Percentiles rank a stretch among this genome's conserved stretches.
phyloP scores from a whole-genome alignment of 2,329 filamentous ascomycete genomes.

The Hypoxylon sp. region DNA sequence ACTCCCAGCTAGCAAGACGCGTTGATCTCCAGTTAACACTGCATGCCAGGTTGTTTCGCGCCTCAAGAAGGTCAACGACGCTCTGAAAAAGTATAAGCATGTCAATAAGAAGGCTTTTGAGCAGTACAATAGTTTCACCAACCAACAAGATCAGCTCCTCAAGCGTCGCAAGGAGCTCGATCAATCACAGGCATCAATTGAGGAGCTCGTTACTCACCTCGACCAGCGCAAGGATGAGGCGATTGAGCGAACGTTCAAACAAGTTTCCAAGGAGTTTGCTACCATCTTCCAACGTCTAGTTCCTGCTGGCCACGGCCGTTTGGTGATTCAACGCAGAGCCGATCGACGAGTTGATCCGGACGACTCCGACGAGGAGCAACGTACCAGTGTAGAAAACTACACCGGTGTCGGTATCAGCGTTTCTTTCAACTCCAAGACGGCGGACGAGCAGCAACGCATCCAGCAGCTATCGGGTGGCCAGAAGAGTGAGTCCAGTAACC shows the following conservation, averaged over 20 bases:
- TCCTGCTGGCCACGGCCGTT: constrained; percentile 88
- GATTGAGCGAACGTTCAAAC: constrained; percentile 98
- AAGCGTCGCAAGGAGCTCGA: constrained; percentile 89
- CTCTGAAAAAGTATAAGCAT: constrained; percentile 94
- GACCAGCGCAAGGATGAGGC: constrained; percentile 98
- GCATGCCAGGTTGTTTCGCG: constrained; percentile 68
- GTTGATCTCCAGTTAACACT: constrained; percentile 34
- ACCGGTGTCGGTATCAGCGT: constrained; percentile 96
- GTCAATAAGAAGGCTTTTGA: constrained; percentile 99
- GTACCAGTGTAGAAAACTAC: constrained; percentile 89
- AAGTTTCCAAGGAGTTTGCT: constrained; percentile 93
- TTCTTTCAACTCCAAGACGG: constrained; percentile 96
- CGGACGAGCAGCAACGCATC: constrained; percentile 96
- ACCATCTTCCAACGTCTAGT: constrained; percentile 95
- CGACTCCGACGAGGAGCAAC: constrained; percentile 77
- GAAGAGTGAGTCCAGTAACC: constrained; percentile 76
- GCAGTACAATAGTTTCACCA: constrained; percentile 97
- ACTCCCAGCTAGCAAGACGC: not conserved
- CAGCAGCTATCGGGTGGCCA: constrained; percentile 97
- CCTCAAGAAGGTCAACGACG: constrained; percentile 91
- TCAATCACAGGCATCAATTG: constrained; percentile 85
- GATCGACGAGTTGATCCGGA: constrained; percentile 75
- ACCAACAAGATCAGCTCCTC: constrained; percentile 87
- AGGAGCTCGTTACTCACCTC: constrained; percentile 90
- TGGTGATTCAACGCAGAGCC: constrained; percentile 92